Evolutionary conservation across 495 filamentous ascomycete species (phyloP).

Genomic region (Penicillium samsonianum): DNA sequence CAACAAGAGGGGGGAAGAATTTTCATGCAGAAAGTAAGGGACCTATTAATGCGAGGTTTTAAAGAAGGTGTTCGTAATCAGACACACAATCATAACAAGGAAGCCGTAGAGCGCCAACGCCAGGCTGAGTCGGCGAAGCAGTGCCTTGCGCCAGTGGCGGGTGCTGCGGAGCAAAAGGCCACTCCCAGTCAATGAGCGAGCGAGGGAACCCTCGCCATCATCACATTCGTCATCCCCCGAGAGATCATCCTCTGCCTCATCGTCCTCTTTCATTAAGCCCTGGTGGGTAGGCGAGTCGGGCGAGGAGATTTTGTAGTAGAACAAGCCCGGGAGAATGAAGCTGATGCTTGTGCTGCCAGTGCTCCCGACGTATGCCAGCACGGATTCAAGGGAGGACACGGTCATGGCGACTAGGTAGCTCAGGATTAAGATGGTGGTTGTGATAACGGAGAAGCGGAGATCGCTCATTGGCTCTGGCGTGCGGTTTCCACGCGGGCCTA

Average conservation of each 20-base stretch:
- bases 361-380: constrained; percentile 92
- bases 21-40: neutral
- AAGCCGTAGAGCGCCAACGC: constrained; percentile 79
- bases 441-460: constrained; percentile 84
- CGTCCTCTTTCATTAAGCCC: constrained; percentile 84
- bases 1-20: constrained; percentile 24
- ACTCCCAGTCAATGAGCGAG: constrained; percentile 41
- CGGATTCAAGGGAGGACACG: constrained; percentile 83
- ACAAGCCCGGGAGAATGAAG: constrained; percentile 92
- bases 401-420: constrained; percentile 88
- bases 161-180: constrained; percentile 52
- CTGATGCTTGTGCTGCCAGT: constrained; percentile 93
- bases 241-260: constrained; percentile 55
- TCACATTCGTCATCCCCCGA: constrained; percentile 47
- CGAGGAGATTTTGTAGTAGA: constrained; percentile 96
- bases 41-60: constrained; percentile 53
- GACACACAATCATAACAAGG: constrained; percentile 85
- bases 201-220: constrained; percentile 39
- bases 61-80: constrained; percentile 81
- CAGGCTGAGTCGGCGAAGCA: constrained; percentile 73
- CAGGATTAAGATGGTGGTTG: constrained; percentile 76
- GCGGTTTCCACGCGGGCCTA: constrained; percentile 37
- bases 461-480: constrained; percentile 70
- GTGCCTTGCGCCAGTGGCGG: constrained; percentile 55
- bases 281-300: constrained; percentile 84